Evolutionary conservation across 2,329 filamentous ascomycete species (phyloP), one percentile per base, ranked within the genome.

Genomic region (Cucurbitaria berberidis): DNA sequence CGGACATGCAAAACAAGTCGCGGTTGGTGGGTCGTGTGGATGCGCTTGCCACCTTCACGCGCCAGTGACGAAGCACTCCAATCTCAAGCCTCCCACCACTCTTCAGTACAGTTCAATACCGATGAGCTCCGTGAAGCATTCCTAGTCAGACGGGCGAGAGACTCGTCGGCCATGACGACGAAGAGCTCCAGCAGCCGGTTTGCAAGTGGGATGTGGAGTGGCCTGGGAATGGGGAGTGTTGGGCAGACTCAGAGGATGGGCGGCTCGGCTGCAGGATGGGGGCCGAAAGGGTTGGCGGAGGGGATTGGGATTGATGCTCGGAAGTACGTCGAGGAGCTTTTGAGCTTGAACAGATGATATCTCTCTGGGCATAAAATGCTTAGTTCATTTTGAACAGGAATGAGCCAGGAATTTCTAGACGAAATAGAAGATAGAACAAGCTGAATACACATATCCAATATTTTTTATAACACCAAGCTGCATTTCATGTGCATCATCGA

Each of bases 231-330:
- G 42, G 63, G 58, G 2, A 39, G 50, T 9, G 43, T 34, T 18
- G 40, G 45, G 1, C 62, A 66, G 57, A 69, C 54, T 40, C 59
- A 66, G 62, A 66, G 58, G 36, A 72, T 68, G 62, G 80, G 63
- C 53, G 76, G 55, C 67, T 76, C 55, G 36, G 74, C 41, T 66
- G 80, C 51, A 77, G 84, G 80, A 64, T 81, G 39, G 83, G 84
- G 84, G 3, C 83, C 86, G 1, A 82, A 81, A 18, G 82, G 82
- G 49, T 73, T 91, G 59, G 86, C 84, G 0, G 86, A 90, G 66
- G 89, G 89, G 0, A 90, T 93, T 58, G 89, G 89, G 0, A 82
- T 92, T 29, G 89, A 93, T 77, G 90, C 89, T 26, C 82, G 86
- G 72, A 84, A 83, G 68, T 92, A 92, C 72, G 85, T 92, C 3